Percentiles rank a stretch among this genome's conserved stretches.
phyloP scores from a whole-genome alignment of 2,329 filamentous ascomycete genomes.

The Epichloe sp. region DNA sequence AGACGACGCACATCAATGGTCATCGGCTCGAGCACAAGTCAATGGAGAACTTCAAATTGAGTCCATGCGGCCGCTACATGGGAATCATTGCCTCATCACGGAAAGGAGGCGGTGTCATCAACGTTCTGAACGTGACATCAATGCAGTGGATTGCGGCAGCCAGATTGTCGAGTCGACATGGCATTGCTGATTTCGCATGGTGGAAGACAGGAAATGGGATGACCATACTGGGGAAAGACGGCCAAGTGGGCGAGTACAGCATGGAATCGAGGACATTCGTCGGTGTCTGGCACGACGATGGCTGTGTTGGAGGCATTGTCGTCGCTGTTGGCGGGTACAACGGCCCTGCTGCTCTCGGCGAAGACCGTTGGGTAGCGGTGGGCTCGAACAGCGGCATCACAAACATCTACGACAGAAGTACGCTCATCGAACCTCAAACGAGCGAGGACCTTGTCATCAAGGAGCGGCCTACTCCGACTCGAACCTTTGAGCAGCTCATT shows the following conservation, averaged over 20 bases:
- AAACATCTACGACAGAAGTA: constrained; percentile 79
- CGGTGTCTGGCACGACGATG: constrained; percentile 80
- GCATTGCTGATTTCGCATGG: constrained; percentile 86
- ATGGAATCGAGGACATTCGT: constrained; percentile 55
- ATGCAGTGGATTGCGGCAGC: constrained; percentile 81
- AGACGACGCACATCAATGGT: constrained; percentile 62
- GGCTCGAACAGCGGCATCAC: constrained; percentile 80
- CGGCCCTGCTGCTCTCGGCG: constrained; percentile 51
- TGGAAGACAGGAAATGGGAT: constrained; percentile 76
- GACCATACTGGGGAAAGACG: constrained; percentile 71
- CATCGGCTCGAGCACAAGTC: constrained; percentile 70
- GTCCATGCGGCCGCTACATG: constrained; percentile 76
- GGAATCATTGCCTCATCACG: constrained; percentile 65
- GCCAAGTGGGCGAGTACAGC: constrained; percentile 83
- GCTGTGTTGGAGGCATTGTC: constrained; percentile 73
- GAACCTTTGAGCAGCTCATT: constrained; percentile 71
- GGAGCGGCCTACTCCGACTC: constrained; percentile 55
- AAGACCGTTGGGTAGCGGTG: constrained; percentile 78
- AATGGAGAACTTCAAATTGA: constrained; percentile 84
- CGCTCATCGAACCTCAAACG: constrained; percentile 35
- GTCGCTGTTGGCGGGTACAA: constrained; percentile 62
- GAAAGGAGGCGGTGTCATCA: constrained; percentile 81
- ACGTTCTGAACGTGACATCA: constrained; percentile 65
- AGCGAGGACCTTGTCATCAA: constrained; percentile 40
- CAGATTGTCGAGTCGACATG: constrained; percentile 66